Conservation (phyloP, 768 basidiomycete species). For the Boletus vinaceobasis region DNA sequence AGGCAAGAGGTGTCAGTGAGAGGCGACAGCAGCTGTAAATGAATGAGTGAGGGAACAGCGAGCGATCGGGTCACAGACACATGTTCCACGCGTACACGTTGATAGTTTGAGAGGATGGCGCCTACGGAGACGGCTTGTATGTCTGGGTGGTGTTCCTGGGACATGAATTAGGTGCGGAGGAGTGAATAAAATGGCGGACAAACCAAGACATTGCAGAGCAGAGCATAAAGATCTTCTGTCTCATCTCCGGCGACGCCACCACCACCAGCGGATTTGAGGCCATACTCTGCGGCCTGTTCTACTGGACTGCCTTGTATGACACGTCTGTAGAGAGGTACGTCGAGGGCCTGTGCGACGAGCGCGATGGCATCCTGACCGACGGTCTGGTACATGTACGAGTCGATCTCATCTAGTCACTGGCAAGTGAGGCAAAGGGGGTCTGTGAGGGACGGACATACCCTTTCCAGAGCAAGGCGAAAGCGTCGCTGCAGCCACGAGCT, state of each 20-base stretch:
- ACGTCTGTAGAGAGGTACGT: conserved; percentile 79
- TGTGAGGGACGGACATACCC: conserved; percentile 46
- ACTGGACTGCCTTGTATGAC: conserved; percentile 80
- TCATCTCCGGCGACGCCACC: conserved; percentile 79
- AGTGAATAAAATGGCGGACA: conserved; percentile 6
- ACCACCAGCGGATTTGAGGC: conserved; percentile 49
- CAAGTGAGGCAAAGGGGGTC: conserved; percentile 1
- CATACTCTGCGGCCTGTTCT: conserved; percentile 84
- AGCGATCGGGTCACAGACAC: conserved; percentile 53
- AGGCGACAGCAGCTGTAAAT: conserved; percentile 71
- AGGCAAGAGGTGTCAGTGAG: conserved; percentile 73
- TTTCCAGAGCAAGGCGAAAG: conserved; percentile 80
- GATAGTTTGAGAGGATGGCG: conserved; percentile 96
- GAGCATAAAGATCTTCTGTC: conserved; percentile 84
- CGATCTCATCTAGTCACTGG: conserved; percentile 80
- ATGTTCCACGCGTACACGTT: conserved; percentile 95
- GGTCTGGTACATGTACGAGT: conserved; percentile 99
- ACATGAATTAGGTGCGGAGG: background rate
- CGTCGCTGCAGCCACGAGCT: conserved; percentile 85
- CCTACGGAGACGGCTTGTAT: conserved; percentile 88
- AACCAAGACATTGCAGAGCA: conserved; percentile 79
- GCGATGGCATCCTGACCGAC: conserved; percentile 94
- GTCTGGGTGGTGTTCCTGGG: conserved; percentile 72
- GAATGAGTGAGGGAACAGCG: conserved; percentile 1
- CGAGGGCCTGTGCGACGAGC: conserved; percentile 78